Conservation (phyloP, 1,284 basidiomycete genomes). For the Trichosporon sp. region DNA sequence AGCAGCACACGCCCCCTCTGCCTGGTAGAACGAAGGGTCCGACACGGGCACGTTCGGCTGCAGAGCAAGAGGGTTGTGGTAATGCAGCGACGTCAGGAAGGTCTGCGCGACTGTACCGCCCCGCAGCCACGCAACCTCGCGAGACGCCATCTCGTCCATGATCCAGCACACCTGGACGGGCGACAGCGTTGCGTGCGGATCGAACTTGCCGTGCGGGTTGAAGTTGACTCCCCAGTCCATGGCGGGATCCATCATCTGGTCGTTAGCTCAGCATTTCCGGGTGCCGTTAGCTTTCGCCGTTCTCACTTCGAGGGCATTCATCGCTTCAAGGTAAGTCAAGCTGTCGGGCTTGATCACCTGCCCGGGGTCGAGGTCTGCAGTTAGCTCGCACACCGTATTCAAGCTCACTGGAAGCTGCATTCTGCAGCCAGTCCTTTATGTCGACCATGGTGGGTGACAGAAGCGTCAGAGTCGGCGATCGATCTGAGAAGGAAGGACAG, state of each 20-base stretch:
- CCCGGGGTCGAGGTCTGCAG: constrained; percentile 61
- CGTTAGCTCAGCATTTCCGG: neutral
- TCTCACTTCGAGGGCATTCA: constrained; percentile 77
- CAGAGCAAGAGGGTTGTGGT: constrained; percentile 56
- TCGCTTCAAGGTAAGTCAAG: constrained; percentile 73
- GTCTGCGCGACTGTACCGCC: constrained; percentile 81
- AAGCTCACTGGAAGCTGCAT: neutral
- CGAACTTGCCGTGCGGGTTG: constrained; percentile 56
- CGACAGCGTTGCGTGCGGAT: constrained; percentile 61
- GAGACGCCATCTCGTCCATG: constrained; percentile 70
- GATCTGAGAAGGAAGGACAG: neutral
- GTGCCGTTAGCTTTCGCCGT: neutral
- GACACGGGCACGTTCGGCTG: constrained; percentile 51
- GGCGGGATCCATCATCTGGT: constrained; percentile 72
- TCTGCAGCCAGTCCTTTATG: constrained; percentile 29
- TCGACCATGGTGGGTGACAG: constrained; percentile 24
- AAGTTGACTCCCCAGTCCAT: constrained; percentile 70
- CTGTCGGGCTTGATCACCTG: constrained; percentile 64
- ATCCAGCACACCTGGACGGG: constrained; percentile 81
- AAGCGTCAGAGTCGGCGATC: neutral
- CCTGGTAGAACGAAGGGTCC: neutral
- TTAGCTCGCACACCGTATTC: neutral
- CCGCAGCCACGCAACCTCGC: constrained; percentile 84
- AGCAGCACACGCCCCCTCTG: constrained; percentile 61
- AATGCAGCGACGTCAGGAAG: constrained; percentile 73